Evolutionary conservation across 2,329 filamentous ascomycete species (phyloP).

Genomic region (Elsinoe necatrix): DNA sequence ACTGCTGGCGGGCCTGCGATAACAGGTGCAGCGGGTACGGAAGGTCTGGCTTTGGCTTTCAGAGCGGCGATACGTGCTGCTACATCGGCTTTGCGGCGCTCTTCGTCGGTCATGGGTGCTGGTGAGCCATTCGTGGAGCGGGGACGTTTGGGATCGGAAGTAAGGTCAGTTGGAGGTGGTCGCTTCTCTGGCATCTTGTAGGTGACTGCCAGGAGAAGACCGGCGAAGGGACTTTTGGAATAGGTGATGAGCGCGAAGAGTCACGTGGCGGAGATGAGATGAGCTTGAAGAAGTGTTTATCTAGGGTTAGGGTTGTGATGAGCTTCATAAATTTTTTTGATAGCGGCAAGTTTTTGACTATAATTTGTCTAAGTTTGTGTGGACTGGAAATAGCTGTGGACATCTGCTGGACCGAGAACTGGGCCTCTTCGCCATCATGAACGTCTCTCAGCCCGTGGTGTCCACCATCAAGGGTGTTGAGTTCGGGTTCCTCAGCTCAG

Average conservation of each 20-base stretch:
- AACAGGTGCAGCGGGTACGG: constrained; percentile 17
- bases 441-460: constrained; percentile 61
- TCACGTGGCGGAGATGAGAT: too few relatives aligned
- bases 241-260: too few relatives aligned
- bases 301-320: background rate
- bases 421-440: constrained; percentile 26
- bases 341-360: background rate
- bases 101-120: constrained; percentile 25
- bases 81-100: constrained; percentile 28
- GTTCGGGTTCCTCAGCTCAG: constrained; percentile 73
- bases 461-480: constrained; percentile 80
- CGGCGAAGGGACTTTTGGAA: too few relatives aligned
- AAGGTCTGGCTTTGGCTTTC: constrained; percentile 25
- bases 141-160: constrained; percentile 34
- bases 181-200: constrained; percentile 36
- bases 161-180: constrained; percentile 30
- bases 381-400: constrained; percentile 15
- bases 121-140: constrained; percentile 33
- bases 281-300: background rate
- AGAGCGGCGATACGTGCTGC: constrained; percentile 29
- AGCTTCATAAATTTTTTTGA: constrained; percentile 4
- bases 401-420: constrained; percentile 14
- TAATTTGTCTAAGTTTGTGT: background rate
- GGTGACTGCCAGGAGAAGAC: background rate
- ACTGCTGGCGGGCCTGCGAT: constrained; percentile 5